A percentile compares a stretch with the other conserved stretches of the same genome.
phyloP scores from a whole-genome alignment of 768 basidiomycete species.

The Arthromyces matolae region DNA sequence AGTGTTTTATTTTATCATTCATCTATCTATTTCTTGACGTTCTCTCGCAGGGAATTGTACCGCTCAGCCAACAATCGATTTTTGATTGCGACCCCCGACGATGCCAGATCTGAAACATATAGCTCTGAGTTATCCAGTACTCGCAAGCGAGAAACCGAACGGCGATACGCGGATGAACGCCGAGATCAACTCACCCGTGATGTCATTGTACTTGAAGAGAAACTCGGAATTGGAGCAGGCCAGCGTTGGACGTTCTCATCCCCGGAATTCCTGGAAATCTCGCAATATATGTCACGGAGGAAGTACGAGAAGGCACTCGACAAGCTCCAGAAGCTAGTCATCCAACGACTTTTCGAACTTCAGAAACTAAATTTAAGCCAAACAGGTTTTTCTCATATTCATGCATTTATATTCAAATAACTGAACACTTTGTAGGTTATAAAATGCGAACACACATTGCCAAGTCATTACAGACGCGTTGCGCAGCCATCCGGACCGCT shows the following conservation, averaged over 20 bases:
- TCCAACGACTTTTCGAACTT: slow-evolving; percentile 41
- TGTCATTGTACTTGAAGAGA: not conserved
- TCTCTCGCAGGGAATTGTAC: not conserved
- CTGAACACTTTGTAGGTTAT: not conserved
- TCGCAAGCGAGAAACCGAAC: not conserved
- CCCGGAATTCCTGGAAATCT: slow-evolving; percentile 14
- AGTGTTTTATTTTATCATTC: not conserved
- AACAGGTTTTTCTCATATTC: slow-evolving; percentile 25
- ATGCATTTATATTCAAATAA: not conserved
- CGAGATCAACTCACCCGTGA: not conserved
- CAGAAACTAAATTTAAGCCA: slow-evolving; percentile 32
- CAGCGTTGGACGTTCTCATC: slow-evolving; percentile 10
- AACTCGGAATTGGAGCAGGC: not conserved
- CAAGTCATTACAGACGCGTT: not conserved
- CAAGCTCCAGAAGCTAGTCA: slow-evolving; percentile 27
- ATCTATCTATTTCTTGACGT: not conserved
- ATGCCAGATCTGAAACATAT: not conserved
- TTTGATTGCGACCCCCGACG: not conserved
- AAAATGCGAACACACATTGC: too few relatives aligned
- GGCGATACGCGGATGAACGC: not conserved
- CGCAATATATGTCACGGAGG: slow-evolving; percentile 22
- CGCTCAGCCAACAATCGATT: not conserved
- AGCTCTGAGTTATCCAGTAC: not conserved
- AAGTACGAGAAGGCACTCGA: slow-evolving; percentile 21
- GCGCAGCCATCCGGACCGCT: not conserved